These are phyloP conservation scores for Monosporozyma servazzii DNA, from an alignment of 805 yeast genomes.

Conservation along the genomic window DNA sequence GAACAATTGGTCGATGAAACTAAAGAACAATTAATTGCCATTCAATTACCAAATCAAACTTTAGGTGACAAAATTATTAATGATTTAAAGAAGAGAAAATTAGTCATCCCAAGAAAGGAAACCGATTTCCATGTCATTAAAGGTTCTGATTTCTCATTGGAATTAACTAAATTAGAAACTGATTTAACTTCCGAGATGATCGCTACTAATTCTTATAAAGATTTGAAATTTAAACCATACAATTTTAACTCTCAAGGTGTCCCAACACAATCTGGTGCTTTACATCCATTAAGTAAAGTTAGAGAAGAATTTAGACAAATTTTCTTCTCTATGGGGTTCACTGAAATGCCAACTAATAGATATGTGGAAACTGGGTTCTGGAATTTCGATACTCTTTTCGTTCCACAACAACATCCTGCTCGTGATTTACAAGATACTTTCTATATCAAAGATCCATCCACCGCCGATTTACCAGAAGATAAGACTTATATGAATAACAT, in stretches of 20 bases:
- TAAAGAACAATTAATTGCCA: slow-evolving; percentile 50
- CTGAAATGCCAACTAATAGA: slow-evolving; percentile 98
- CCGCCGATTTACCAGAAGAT: slow-evolving; percentile 78
- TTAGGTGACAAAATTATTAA: slow-evolving; percentile 54
- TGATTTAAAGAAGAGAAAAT: slow-evolving; percentile 92
- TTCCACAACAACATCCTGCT: slow-evolving; percentile 99
- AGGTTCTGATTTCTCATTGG: slow-evolving; percentile 77
- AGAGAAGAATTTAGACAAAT: slow-evolving; percentile 97
- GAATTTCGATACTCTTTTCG: slow-evolving; percentile 94
- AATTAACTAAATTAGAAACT: slow-evolving; percentile 75
- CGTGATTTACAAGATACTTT: slow-evolving; percentile 98
- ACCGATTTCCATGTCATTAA: slow-evolving; percentile 69
- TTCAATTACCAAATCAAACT: slow-evolving; percentile 23
- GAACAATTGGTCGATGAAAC: slow-evolving; percentile 48
- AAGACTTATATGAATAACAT: slow-evolving; percentile 66
- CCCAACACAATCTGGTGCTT: slow-evolving; percentile 77
- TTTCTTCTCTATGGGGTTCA: slow-evolving; percentile 95
- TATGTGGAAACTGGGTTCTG: slow-evolving; percentile 98
- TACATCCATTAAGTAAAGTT: slow-evolving; percentile 94
- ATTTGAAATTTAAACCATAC: slow-evolving; percentile 82
- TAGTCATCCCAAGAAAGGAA: slow-evolving; percentile 58
- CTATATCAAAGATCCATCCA: slow-evolving; percentile 86
- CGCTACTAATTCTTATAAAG: slow-evolving; percentile 70
- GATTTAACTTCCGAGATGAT: slow-evolving; percentile 94
- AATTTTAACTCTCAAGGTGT: slow-evolving; percentile 95